Evolutionary conservation across 257 asterid species (phyloP).

Genomic region (Scutellaria minor): DNA sequence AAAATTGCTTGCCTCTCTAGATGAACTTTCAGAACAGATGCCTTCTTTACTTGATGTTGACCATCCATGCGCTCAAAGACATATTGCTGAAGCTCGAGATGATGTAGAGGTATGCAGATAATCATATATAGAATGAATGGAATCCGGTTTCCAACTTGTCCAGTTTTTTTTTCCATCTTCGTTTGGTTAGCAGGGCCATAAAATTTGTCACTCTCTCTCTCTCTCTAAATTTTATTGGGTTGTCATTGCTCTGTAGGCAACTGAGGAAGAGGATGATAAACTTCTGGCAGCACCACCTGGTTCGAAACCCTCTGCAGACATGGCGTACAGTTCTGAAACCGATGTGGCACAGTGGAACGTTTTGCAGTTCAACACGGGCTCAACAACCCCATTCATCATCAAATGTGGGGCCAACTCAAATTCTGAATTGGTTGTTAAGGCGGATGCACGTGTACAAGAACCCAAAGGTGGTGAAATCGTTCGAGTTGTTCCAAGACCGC

Average conservation of each 20-base stretch:
- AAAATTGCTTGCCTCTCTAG: constrained; percentile 69
- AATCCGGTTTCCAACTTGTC: constrained; percentile 21
- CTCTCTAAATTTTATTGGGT: neutral
- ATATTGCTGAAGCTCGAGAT: constrained; percentile 83
- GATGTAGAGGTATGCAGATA: constrained; percentile 70
- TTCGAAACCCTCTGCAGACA: constrained; percentile 47
- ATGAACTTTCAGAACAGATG: constrained; percentile 85
- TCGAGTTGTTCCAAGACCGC: constrained; percentile 86
- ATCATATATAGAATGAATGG: neutral
- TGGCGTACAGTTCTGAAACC: constrained; percentile 57
- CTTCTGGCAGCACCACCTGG: constrained; percentile 46
- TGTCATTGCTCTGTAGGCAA: constrained; percentile 52
- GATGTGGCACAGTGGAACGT: constrained; percentile 99
- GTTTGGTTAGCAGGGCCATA: neutral
- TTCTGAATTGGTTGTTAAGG: constrained; percentile 88
- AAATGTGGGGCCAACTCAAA: constrained; percentile 97
- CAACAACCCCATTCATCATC: constrained; percentile 86
- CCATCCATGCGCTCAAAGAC: constrained; percentile 92
- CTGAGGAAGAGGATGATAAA: constrained; percentile 80
- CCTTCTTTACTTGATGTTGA: constrained; percentile 94
- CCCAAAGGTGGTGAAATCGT: constrained; percentile 95
- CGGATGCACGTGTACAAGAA: constrained; percentile 84
- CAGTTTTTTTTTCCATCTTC: neutral
- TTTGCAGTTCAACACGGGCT: constrained; percentile 93
- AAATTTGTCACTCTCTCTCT: neutral